Base-by-base conservation (phyloP, 1,284 basidiomycete species). In the Stereum hirsutum region DNA sequence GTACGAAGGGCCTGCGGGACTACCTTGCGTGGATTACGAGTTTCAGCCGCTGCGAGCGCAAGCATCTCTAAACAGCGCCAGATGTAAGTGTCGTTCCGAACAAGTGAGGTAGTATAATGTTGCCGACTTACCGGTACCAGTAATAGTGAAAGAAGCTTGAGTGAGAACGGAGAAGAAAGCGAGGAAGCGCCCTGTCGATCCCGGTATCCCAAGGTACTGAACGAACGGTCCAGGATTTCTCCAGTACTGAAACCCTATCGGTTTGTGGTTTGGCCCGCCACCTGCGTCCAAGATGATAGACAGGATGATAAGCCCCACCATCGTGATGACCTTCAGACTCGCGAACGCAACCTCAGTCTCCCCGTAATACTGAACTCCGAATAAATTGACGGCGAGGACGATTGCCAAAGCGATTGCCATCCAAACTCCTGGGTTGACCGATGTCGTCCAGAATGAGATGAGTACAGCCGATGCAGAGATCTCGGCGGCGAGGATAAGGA, bases 71-170 rank as follows among this genome's bases (percentile, higher is more conserved):
- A 15, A 44, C 40, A 28, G 24, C 5, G 12, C 24, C 11, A 37
- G 8, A 45, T 21, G 27, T 12, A 23, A 11, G 5, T 20, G 6
- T 15, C 15, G 20, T 11, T 14, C 14, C 6, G 12, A 11, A 42
- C 12, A 11, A 26, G 5, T 8, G 21, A 26, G 3, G 64, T 11
- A 65, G 65, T 58, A 81, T 72, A 61, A 92, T 81, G 28, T 88
- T 89, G 33, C 93, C 85, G 49, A 93, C 85, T 60, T 94, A 31
- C 17, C 91, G 7, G 89, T 90, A 39, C 79, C 75, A 48, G 81
- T 78, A 67, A 81, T 92, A 10, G 82, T 85, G 69, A 93, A 93
- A 1, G 87, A 87, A 7, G 89, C 88, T 52, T 84, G 78, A 1
- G 77, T 74, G 64, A 81, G 66, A 27, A 81, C 79, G 21, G 76